Evolutionary conservation across 78 protist species (phyloP), one percentile per base, ranked within the genome.

Genomic region (Trichosphaerium sp.): DNA sequence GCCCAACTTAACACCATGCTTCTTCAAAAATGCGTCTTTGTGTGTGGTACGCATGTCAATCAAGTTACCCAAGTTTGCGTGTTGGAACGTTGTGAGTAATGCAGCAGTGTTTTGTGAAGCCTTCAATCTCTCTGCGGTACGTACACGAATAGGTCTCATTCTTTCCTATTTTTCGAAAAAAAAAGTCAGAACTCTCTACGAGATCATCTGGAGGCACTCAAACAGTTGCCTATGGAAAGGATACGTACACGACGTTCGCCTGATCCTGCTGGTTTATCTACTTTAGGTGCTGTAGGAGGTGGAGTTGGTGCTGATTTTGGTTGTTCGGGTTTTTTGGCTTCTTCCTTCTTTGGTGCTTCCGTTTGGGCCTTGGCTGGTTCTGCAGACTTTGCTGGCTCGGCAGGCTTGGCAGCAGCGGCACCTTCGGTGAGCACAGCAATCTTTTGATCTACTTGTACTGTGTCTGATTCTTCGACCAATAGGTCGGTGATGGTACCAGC

Each of bases 1-100:
- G 25, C 99, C 99, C 37, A 96, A 85, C 90, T 96, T 96, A 66
- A 91, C 88, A 39, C 92, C 92, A 88, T 96, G 97, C 82, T 85
- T 83, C 91, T 89, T 65, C 43, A 28, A 41, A 69, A 96, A 93
- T 28, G 32, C 89, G 40, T 92, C 98, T 78, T 93, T 82, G 94
- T 87, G 75, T 69, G 78, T 40, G 44, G 71, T 82, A 51, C 99
- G 83, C 71, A 96, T 32, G 51, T 48, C 74, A 80, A 81, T 89
- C 48, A 92, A 58, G 49, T 73, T 55, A 7, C 81, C 56, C 97
- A 96, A 90, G 83, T 96, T 97, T 44, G 91, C 65, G 71, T 96
- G 97, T 59, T 96, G 84, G 91, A 93, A 96, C 31, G 99, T 96
- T 49, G 99, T 96, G 60, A 96, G 93, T 89, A 78, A 65, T 25